phyloP scores from a whole-genome alignment of 352 stramenopile species.

The Phytophthora ramorum region DNA sequence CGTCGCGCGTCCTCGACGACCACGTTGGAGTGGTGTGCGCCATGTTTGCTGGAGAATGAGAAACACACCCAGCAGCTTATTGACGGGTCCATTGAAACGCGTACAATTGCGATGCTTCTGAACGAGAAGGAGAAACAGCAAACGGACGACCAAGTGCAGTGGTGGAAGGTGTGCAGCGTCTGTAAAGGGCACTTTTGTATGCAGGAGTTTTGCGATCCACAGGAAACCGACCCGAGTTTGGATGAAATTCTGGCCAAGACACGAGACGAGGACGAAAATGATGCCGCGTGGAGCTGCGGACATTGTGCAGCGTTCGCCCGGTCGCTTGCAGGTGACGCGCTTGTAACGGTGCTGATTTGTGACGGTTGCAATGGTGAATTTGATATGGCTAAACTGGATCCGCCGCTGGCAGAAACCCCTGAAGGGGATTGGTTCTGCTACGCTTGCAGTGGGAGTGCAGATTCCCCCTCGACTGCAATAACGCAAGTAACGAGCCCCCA shows the following conservation, averaged over 20 bases:
- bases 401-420: conserved; percentile 51
- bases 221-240: conserved; percentile 34
- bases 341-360: conserved; percentile 61
- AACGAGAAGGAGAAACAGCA: conserved; percentile 13
- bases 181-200: conserved; percentile 49
- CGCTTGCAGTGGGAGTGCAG: conserved; percentile 9
- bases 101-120: conserved; percentile 52
- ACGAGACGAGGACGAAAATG: conserved; percentile 37
- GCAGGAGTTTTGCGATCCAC: conserved; percentile 48
- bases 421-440: conserved; percentile 52
- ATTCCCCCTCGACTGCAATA: background rate
- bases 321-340: conserved; percentile 1
- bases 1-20: conserved; percentile 14
- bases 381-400: conserved; percentile 57
- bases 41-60: conserved; percentile 25
- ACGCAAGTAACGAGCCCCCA: background rate
- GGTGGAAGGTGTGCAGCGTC: conserved; percentile 38
- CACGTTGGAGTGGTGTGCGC: conserved; percentile 30
- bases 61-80: conserved; percentile 14
- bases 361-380: conserved; percentile 78
- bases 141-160: conserved; percentile 29
- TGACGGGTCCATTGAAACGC: conserved; percentile 41
- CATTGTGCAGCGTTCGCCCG: conserved; percentile 26
- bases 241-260: conserved; percentile 39
- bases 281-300: conserved; percentile 45